Evolutionary conservation across 495 filamentous ascomycete species (phyloP), one percentile per base, ranked within the genome.

Genomic region (Aspergillus conjunctus): DNA sequence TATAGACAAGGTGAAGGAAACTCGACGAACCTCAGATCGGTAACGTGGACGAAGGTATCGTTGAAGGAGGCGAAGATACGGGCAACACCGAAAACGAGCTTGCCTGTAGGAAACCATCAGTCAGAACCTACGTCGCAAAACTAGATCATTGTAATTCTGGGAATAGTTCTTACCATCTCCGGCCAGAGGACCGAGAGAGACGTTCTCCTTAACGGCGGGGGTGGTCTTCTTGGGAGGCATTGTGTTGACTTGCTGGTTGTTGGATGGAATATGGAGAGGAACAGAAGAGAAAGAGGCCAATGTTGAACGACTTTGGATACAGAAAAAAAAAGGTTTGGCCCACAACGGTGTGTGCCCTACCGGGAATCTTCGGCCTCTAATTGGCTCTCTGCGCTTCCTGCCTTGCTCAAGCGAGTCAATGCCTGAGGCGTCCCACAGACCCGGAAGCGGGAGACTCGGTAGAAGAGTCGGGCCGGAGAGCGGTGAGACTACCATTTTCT

Each of bases 31-130:
- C 83, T 87, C 76, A 98, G 91, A 93, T 98, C 95, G 83, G 94
- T 98, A 73, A 98, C 91, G 83, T 98, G 94, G 78, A 97, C 92
- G 88, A 94, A 95, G 80, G 91, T 96, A 73, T 96, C 92, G 79
- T 96, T 98, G 90, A 98, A 97, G 63, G 90, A 94, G 68, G 94
- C 94, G 82, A 98, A 99, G 83, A 99, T 99, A 71, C 94, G 90
- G 72, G 93, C 94, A 81, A 97, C 92, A 72, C 95, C 94, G 80
- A 98, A 98, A 80, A 98, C 93, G 77, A 96, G 90, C 81, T 96
- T 93, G 77, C 93, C 92, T 69, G 43, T 58, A 61, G 62, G 62
- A 48, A 58, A 41, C 56, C 33, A 41, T 31, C 32, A 44, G 56
- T 71, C 66, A 72, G 68, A 48, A 31, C 18, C 31, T 52, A 41